Conservation (phyloP, 2,329 filamentous ascomycete genomes). For the Xylaria sp. region DNA sequence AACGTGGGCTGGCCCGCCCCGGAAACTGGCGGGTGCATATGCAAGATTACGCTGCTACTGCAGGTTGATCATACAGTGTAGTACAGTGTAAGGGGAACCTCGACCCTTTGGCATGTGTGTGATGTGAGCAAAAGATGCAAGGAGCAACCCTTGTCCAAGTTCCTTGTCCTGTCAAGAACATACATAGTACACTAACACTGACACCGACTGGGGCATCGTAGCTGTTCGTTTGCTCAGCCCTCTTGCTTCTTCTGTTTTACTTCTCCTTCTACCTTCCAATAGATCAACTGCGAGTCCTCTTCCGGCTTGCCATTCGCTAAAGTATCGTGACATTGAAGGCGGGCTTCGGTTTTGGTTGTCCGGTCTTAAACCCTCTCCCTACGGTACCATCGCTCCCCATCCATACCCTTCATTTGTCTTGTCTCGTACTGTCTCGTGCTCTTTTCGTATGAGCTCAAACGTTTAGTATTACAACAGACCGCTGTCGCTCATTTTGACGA, state of each 20-base stretch:
- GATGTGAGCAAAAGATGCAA: background rate
- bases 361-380: conserved; percentile 10
- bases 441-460: conserved; percentile 8
- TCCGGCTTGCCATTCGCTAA: conserved; percentile 22
- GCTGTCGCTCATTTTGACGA: conserved; percentile 16
- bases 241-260: background rate
- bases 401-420: background rate
- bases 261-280: conserved; percentile 15
- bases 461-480: conserved; percentile 8
- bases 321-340: conserved; percentile 13
- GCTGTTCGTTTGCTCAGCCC: conserved; percentile 18
- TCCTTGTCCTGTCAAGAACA: conserved; percentile 7
- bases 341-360: conserved; percentile 5
- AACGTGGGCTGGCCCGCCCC: conserved; percentile 7
- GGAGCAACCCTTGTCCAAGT: conserved; percentile 1
- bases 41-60: conserved; percentile 36
- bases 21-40: conserved; percentile 24
- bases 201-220: background rate
- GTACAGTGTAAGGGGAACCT: background rate
- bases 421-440: background rate
- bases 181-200: background rate
- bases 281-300: conserved; percentile 2
- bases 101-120: background rate
- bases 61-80: conserved; percentile 28
- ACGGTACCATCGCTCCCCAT: conserved; percentile 4